Conservation (phyloP, 2,329 filamentous ascomycete genomes). For the Ophiocordyceps camponoti-saundersi region DNA sequence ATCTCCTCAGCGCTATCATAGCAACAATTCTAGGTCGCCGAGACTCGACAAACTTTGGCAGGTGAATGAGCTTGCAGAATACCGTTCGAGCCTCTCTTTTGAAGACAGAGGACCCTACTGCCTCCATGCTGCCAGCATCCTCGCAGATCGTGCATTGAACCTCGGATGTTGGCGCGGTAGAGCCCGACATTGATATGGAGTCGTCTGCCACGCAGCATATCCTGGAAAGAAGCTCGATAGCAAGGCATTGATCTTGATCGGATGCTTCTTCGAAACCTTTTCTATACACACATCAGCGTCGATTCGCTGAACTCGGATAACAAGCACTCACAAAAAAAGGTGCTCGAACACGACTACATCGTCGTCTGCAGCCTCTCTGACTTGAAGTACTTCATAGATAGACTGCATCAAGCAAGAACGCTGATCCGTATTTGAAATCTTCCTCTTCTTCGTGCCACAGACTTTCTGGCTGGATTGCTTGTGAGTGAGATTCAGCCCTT, state of each 20-base stretch:
- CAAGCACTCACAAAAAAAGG: conserved; percentile 27
- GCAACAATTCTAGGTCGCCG: conserved; percentile 49
- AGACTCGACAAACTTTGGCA: conserved; percentile 30
- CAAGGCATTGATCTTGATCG: conserved; percentile 31
- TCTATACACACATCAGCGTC: conserved; percentile 11
- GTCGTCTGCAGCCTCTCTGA: conserved; percentile 6
- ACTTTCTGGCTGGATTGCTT: conserved; percentile 2
- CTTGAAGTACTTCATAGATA: conserved; percentile 13
- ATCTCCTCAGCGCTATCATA: conserved; percentile 53
- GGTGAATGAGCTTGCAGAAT: conserved; percentile 28
- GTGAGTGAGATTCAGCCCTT: conserved; percentile 13
- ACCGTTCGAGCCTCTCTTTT: conserved; percentile 23
- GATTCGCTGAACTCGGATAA: neutral
- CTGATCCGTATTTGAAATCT: conserved; percentile 9
- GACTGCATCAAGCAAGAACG: conserved; percentile 6
- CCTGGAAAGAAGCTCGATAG: conserved; percentile 37
- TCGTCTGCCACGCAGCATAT: conserved; percentile 16
- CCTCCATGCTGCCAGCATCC: neutral
- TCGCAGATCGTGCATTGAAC: conserved; percentile 12
- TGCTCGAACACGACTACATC: conserved; percentile 14
- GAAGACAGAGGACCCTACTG: conserved; percentile 2
- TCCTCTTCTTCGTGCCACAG: conserved; percentile 13
- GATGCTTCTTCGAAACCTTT: conserved; percentile 25
- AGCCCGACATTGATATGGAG: neutral
- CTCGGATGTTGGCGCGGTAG: neutral